Conservation (phyloP, 164 flowering plant species). For the Vitis cinerea region DNA sequence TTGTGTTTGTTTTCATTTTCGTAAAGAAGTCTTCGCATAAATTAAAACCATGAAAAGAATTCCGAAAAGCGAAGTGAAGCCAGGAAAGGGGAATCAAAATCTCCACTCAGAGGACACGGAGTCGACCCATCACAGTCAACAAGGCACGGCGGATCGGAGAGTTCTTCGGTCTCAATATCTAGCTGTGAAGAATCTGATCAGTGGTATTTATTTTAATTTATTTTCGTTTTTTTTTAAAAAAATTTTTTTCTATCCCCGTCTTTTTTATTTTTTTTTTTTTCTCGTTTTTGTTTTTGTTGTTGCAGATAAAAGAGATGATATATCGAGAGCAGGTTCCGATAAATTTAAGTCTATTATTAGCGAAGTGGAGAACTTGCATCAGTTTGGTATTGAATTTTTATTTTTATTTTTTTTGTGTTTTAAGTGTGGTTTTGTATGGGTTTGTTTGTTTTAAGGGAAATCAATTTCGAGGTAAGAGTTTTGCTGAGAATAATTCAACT, state of each 20-base stretch:
- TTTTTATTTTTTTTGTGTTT: background rate
- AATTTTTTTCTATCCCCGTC: background rate
- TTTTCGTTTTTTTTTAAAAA: background rate
- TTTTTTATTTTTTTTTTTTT: background rate
- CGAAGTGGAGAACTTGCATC: slow-evolving; percentile 70
- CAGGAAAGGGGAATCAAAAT: too few species aligned
- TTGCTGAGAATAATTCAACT: too few species aligned
- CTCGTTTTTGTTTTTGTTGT: slow-evolving; percentile 1
- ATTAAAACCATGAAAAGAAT: too few species aligned
- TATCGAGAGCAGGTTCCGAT: slow-evolving; percentile 45
- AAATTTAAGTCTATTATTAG: slow-evolving; percentile 49
- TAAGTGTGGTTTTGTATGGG: background rate
- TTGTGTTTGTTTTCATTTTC: too few species aligned
- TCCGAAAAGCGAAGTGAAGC: too few species aligned
- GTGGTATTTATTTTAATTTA: slow-evolving; percentile 25
- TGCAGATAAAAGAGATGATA: slow-evolving; percentile 70
- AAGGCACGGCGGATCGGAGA: slow-evolving; percentile 32
- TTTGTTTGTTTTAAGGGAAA: background rate
- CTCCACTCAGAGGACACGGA: slow-evolving; percentile 2
- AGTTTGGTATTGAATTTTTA: slow-evolving; percentile 39
- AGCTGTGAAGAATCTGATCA: slow-evolving; percentile 41
- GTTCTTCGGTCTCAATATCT: slow-evolving; percentile 52
- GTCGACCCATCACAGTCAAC: slow-evolving; percentile 6
- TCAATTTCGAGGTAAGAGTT: too few species aligned
- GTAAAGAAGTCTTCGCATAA: too few species aligned